These are phyloP conservation scores for Phialophora verrucosa DNA, from an alignment of 2,329 filamentous ascomycete species.

Conservation along the genomic window DNA sequence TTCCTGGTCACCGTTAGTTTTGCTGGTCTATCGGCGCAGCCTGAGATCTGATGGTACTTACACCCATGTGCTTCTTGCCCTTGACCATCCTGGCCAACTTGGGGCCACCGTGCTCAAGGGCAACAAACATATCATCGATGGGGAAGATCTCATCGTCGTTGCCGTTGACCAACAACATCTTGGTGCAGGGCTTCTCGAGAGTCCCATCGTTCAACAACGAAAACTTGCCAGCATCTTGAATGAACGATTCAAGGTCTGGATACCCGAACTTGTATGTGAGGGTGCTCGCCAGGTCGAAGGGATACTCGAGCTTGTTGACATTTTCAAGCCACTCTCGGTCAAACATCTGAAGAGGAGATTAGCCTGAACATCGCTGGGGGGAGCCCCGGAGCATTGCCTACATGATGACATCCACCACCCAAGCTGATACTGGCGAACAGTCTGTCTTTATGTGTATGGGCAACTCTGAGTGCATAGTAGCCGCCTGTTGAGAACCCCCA, in stretches of 20 bases:
- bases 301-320: conserved; percentile 64
- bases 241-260: conserved; percentile 53
- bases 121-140: conserved; percentile 64
- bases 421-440: conserved; percentile 59
- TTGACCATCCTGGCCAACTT: conserved; percentile 65
- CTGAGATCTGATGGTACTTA: neutral
- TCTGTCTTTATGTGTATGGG: conserved; percentile 61
- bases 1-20: conserved; percentile 48
- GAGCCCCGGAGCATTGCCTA: neutral
- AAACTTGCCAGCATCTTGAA: conserved; percentile 57
- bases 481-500: conserved; percentile 65
- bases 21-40: neutral
- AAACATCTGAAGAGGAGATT: conserved; percentile 54
- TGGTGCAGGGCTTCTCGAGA: conserved; percentile 56
- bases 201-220: conserved; percentile 63
- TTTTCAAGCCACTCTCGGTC: conserved; percentile 59
- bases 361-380: neutral
- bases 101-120: conserved; percentile 58
- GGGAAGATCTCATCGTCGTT: conserved; percentile 67
- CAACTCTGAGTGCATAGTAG: conserved; percentile 63
- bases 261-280: conserved; percentile 58
- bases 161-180: conserved; percentile 63
- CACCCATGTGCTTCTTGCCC: conserved; percentile 68
- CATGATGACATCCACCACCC: conserved; percentile 62
- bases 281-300: conserved; percentile 61